Evolutionary conservation across 208 protist genomes (phyloP), one percentile per base, ranked within the genome.

Genomic region (Acanthamoeba royreba): DNA sequence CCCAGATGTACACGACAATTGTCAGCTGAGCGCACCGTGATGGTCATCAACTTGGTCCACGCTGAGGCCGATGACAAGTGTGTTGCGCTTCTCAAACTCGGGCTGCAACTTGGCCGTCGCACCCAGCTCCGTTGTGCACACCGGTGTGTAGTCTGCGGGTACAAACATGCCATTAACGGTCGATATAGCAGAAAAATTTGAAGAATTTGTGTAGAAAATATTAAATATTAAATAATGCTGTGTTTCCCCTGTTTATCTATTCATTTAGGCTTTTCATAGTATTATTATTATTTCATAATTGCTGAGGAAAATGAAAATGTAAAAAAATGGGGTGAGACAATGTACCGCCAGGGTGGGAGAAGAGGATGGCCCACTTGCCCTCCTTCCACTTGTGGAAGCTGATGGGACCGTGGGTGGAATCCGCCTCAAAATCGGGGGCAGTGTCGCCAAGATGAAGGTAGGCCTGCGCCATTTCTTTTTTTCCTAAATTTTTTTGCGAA

Each of bases 51-150:
- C 85, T 33, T 3, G 11, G 79, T 96, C 94, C 22, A 69, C 45
- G 19, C 92, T 94, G 22, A 97, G 93, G 11, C 94, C 94, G 52
- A 95, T 96, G 9, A 96, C 72, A 52, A 96, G 94, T 31, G 79
- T 52, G 93, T 95, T 94, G 49, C 93, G 92, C 85, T 94, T 95
- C 33, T 33, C 87, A 19, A 93, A 97, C 91, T 97, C 95, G 46
- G 25, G 69, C 19, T 79, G 43, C 9, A 96, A 69, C 93, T 96
- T 95, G 47, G 96, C 95, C 13, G 53, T 74, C 19, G 22, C 42
- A 19, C 95, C 96, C 19, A 97, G 92, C 94, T 97, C 96, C 13
- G 96, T 97, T 35, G 96, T 97, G 93, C 96, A 97, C 47, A 97
- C 95, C 19, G 96, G 96, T 13, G 96, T 97, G 95, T 92, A 95